Evolutionary conservation across 1,139 yeast species (phyloP).

Genomic region (Suhomyces panamericanus): DNA sequence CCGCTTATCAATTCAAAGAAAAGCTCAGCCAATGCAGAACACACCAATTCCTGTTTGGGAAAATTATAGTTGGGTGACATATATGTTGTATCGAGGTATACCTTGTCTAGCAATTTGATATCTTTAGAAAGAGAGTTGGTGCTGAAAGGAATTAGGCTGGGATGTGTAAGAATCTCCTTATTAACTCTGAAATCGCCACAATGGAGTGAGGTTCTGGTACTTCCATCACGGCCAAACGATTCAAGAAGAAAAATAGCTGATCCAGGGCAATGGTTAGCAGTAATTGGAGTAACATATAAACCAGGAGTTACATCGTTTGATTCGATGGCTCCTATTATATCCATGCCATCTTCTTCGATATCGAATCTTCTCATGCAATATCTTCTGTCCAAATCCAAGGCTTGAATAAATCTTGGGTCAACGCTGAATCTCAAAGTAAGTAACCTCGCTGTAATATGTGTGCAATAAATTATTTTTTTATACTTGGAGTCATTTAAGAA

Average conservation of each 20-base stretch:
- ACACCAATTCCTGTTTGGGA: conserved; percentile 73
- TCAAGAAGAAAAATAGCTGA: conserved; percentile 79
- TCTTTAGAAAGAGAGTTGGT: conserved; percentile 20
- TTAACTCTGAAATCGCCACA: conserved; percentile 92
- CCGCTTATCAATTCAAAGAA: conserved; percentile 37
- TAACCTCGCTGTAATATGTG: conserved; percentile 64
- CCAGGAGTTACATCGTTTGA: conserved; percentile 29
- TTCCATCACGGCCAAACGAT: conserved; percentile 34
- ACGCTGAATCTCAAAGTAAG: conserved; percentile 56
- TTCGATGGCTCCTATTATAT: conserved; percentile 2
- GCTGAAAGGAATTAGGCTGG: conserved; percentile 31
- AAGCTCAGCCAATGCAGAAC: conserved; percentile 57
- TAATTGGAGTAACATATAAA: conserved; percentile 61
- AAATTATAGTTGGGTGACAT: conserved; percentile 71
- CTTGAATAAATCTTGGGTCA: conserved; percentile 50
- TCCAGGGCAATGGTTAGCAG: conserved; percentile 97
- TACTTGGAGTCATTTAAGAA: conserved; percentile 44
- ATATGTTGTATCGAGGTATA: conserved; percentile 89
- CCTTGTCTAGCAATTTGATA: conserved; percentile 39
- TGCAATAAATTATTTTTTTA: conserved; percentile 58
- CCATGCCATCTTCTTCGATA: background rate
- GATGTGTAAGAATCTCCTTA: conserved; percentile 40
- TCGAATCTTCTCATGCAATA: conserved; percentile 28
- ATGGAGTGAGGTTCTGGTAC: conserved; percentile 53
- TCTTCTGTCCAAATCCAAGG: conserved; percentile 45